These are phyloP conservation scores for Miscanthus lutarioriparius DNA, from an alignment of 176 grass and related monocot genomes.

Conservation along the genomic window DNA sequence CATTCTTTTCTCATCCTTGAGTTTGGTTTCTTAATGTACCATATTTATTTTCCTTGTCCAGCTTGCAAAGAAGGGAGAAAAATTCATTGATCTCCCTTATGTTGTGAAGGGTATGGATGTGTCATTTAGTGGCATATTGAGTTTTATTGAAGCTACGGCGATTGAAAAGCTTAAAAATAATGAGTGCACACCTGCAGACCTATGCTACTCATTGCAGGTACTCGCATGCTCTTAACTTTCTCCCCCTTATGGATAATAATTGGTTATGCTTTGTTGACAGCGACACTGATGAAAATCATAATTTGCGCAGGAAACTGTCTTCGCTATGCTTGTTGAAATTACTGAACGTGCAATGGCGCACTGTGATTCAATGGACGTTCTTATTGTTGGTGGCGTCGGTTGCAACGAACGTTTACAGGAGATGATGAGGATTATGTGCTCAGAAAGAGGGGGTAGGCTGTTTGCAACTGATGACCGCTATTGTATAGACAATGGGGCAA, in stretches of 20 bases:
- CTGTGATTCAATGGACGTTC: slow-evolving; percentile 82
- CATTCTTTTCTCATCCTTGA: neutral
- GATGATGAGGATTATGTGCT: slow-evolving; percentile 97
- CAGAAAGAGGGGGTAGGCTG: slow-evolving; percentile 74
- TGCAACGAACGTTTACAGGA: slow-evolving; percentile 85
- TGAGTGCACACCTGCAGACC: slow-evolving; percentile 85
- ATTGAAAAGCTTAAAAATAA: slow-evolving; percentile 92
- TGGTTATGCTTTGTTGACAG: neutral
- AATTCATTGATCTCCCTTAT: slow-evolving; percentile 92
- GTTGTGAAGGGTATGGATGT: slow-evolving; percentile 99
- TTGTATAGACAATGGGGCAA: slow-evolving; percentile 91
- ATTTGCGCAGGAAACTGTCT: slow-evolving; percentile 81
- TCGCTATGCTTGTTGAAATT: slow-evolving; percentile 98
- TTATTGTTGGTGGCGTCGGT: slow-evolving; percentile 96
- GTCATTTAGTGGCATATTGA: slow-evolving; percentile 97
- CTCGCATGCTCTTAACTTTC: neutral
- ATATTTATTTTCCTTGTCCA: slow-evolving; percentile 42
- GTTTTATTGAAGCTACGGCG: slow-evolving; percentile 91
- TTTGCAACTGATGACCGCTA: slow-evolving; percentile 96
- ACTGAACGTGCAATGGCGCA: slow-evolving; percentile 96
- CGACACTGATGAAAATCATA: neutral
- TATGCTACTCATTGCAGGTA: slow-evolving; percentile 99
- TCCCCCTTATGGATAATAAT: neutral
- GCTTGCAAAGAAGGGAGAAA: slow-evolving; percentile 98
- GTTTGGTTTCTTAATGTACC: slow-evolving; percentile 13